These are phyloP conservation scores for Capronia coronata DNA, from an alignment of 2,329 filamentous ascomycete genomes.

Conservation along the genomic window DNA sequence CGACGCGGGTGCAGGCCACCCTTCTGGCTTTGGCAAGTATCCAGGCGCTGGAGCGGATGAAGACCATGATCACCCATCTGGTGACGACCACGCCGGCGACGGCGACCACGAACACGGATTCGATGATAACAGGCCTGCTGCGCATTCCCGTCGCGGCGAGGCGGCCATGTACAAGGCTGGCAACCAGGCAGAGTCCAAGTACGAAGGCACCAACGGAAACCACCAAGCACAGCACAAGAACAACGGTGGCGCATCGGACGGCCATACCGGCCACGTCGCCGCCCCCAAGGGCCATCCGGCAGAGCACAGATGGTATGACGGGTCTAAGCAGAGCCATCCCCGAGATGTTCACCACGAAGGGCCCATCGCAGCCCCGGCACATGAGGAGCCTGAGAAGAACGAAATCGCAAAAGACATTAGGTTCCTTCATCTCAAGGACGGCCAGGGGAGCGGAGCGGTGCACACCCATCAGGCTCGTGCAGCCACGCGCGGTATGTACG, in stretches of 20 bases:
- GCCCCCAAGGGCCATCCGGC: neutral
- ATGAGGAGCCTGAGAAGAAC: neutral
- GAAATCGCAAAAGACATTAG: neutral
- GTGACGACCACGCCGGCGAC: slow-evolving; percentile 1
- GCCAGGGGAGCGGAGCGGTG: neutral
- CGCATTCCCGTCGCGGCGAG: too few relatives aligned
- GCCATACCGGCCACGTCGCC: neutral
- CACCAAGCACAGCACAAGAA: neutral
- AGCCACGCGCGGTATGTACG: slow-evolving; percentile 8
- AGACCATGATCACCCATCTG: neutral
- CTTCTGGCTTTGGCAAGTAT: neutral
- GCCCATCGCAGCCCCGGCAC: neutral
- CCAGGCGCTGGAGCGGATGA: neutral
- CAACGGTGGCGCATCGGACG: neutral
- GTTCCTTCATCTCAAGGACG: neutral
- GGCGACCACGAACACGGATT: neutral
- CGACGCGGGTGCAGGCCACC: neutral
- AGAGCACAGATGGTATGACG: neutral
- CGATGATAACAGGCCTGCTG: too few relatives aligned
- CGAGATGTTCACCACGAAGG: neutral
- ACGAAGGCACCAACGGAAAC: neutral
- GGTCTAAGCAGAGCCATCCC: neutral
- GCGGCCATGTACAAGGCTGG: neutral
- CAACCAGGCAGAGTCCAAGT: neutral
- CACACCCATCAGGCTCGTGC: slow-evolving; percentile 1